Percentiles rank a stretch among this genome's conserved stretches.
phyloP scores from a whole-genome alignment of 139 green algal species.

The Coelastrella sp. region DNA sequence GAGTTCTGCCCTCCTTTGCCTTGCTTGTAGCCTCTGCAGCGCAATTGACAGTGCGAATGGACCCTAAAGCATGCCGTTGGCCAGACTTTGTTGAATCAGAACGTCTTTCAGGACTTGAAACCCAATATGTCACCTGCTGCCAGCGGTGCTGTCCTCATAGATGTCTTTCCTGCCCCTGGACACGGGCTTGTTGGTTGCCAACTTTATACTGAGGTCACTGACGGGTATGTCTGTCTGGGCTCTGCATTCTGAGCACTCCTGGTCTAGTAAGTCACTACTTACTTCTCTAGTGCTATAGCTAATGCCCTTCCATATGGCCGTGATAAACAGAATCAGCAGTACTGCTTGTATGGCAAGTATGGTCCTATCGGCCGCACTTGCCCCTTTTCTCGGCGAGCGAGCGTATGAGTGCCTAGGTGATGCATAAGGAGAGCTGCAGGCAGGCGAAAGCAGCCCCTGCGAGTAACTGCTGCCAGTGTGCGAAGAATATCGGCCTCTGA shows the following conservation, averaged over 20 bases:
- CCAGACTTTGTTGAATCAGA: neutral
- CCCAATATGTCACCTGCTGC: neutral
- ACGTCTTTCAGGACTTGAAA: neutral
- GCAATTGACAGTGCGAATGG: neutral
- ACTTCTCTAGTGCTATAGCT: neutral
- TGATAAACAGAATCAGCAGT: neutral
- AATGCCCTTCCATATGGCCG: neutral
- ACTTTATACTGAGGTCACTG: conserved; percentile 30
- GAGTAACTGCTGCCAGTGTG: neutral
- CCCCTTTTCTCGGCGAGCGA: neutral
- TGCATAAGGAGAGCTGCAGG: neutral
- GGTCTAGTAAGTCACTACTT: neutral
- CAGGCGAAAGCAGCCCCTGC: neutral
- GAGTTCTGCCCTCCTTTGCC: neutral
- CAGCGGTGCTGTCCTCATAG: neutral
- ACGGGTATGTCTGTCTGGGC: neutral
- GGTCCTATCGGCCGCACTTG: neutral
- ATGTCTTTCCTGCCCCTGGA: conserved; percentile 10
- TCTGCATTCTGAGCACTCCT: neutral
- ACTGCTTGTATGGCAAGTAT: neutral
- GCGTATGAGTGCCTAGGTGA: neutral
- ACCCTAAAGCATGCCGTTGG: neutral
- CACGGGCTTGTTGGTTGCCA: neutral
- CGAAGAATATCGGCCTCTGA: neutral
- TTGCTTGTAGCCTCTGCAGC: neutral